A percentile compares a stretch with the other conserved stretches of the same genome.
Conservation (phyloP, 768 basidiomycete species). For the Boletales sp. region DNA sequence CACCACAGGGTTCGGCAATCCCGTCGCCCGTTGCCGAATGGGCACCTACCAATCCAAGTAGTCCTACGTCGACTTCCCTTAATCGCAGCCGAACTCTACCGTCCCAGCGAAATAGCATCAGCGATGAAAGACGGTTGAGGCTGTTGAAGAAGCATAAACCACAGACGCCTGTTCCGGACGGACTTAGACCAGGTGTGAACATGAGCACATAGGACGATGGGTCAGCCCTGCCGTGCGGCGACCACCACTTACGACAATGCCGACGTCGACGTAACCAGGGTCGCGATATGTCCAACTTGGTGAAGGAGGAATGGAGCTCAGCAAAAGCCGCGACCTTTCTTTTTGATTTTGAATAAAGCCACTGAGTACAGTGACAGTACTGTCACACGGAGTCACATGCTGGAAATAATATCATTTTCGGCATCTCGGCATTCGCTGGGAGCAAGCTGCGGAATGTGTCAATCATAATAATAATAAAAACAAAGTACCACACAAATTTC, state of each 20-base stretch:
- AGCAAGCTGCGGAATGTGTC: too few species aligned
- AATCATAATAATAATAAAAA: too few species aligned
- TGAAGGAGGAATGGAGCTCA: too few species aligned
- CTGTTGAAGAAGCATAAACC: conserved; percentile 53
- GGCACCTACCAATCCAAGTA: conserved; percentile 30
- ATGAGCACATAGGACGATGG: conserved; percentile 15
- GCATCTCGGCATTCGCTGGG: too few species aligned
- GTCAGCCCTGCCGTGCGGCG: background rate
- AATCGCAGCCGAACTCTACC: conserved; percentile 68
- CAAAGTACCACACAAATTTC: too few species aligned
- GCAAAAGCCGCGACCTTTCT: too few species aligned
- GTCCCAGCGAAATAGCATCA: conserved; percentile 18
- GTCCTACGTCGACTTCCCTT: conserved; percentile 30
- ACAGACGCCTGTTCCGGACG: conserved; percentile 31
- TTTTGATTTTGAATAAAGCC: too few species aligned
- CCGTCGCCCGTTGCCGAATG: conserved; percentile 50
- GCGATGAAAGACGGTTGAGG: conserved; percentile 38
- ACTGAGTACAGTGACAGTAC: too few species aligned
- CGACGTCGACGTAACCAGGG: conserved; percentile 1
- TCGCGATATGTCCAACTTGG: background rate
- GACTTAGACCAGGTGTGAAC: conserved; percentile 18
- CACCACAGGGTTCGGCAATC: conserved; percentile 30
- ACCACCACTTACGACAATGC: conserved; percentile 5
- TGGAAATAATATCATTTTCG: too few species aligned
- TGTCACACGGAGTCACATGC: too few species aligned